Conservation (phyloP, 2,329 filamentous ascomycete genomes). For the Samsoniella hepiali region DNA sequence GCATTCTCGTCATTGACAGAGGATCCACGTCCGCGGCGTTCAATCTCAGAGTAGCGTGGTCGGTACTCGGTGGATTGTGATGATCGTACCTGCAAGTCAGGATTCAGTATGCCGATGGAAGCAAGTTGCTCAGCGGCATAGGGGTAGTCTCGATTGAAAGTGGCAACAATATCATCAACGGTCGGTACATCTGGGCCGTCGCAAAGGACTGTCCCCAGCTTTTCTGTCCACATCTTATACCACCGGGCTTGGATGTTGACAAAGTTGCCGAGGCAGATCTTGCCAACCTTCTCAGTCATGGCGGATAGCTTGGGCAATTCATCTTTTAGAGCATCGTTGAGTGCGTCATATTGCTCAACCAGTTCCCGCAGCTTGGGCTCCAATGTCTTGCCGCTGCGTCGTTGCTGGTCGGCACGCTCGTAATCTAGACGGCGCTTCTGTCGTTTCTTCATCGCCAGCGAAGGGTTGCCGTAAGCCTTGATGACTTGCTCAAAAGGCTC, state of each 20-base stretch:
- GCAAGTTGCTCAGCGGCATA: slow-evolving; percentile 70
- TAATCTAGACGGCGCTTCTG: slow-evolving; percentile 90
- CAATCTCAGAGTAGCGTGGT: slow-evolving; percentile 47
- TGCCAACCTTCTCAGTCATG: slow-evolving; percentile 78
- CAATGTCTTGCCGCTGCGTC: slow-evolving; percentile 76
- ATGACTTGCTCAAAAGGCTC: slow-evolving; percentile 78
- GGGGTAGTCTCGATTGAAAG: slow-evolving; percentile 76
- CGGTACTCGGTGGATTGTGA: slow-evolving; percentile 56
- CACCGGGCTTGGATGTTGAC: slow-evolving; percentile 80
- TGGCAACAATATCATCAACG: slow-evolving; percentile 67
- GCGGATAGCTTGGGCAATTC: slow-evolving; percentile 82
- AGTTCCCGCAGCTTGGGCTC: slow-evolving; percentile 82
- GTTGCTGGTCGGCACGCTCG: slow-evolving; percentile 73
- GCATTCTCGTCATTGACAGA: slow-evolving; percentile 62
- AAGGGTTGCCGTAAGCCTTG: slow-evolving; percentile 77
- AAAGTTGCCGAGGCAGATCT: slow-evolving; percentile 78
- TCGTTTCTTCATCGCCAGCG: slow-evolving; percentile 88
- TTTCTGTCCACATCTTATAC: slow-evolving; percentile 80
- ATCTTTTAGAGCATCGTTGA: slow-evolving; percentile 91
- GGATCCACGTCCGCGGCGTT: slow-evolving; percentile 53
- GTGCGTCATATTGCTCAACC: slow-evolving; percentile 82
- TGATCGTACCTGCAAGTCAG: slow-evolving; percentile 57
- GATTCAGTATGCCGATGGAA: slow-evolving; percentile 75
- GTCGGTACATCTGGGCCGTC: slow-evolving; percentile 61
- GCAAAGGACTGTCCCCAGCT: slow-evolving; percentile 71